Evolutionary conservation across 176 grass and related monocot genomes (phyloP).

Genomic region (Juncus effusus): DNA sequence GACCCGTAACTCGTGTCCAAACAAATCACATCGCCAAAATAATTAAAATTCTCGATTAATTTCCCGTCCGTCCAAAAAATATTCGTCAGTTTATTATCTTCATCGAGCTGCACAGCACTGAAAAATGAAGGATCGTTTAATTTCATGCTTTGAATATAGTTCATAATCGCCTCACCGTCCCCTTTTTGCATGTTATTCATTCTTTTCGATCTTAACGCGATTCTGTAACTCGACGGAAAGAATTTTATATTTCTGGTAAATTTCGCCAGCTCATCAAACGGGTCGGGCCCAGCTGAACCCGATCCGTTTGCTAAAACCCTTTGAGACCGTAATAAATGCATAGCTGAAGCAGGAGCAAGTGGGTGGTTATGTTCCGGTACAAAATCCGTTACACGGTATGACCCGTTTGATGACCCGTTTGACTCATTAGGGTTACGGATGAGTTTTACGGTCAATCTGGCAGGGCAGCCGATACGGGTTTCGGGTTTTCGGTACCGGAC

Average conservation of each 20-base stretch:
- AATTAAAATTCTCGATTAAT: slow-evolving; percentile 28
- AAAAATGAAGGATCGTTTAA: slow-evolving; percentile 47
- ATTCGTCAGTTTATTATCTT: slow-evolving; percentile 43
- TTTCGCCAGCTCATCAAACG: slow-evolving; percentile 11
- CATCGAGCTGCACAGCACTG: slow-evolving; percentile 50
- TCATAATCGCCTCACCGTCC: slow-evolving; percentile 45
- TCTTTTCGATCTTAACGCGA: slow-evolving; percentile 37
- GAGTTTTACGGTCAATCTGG: slow-evolving; percentile 41
- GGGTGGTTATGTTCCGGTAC: slow-evolving; percentile 48
- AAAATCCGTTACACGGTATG: slow-evolving; percentile 39
- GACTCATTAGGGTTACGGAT: slow-evolving; percentile 28
- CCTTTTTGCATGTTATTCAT: slow-evolving; percentile 40
- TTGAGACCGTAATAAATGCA: slow-evolving; percentile 50
- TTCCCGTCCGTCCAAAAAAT: slow-evolving; percentile 48
- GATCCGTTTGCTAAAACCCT: slow-evolving; percentile 34
- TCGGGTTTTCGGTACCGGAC: slow-evolving; percentile 40
- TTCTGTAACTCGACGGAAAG: slow-evolving; percentile 37
- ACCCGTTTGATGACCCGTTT: slow-evolving; percentile 38
- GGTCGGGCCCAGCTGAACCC: slow-evolving; percentile 1
- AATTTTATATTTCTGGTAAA: slow-evolving; percentile 25
- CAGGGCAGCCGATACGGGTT: slow-evolving; percentile 45
- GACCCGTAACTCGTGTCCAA: slow-evolving; percentile 43
- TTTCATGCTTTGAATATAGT: slow-evolving; percentile 52
- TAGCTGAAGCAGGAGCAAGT: slow-evolving; percentile 39
- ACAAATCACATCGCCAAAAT: slow-evolving; percentile 40